Conservation (phyloP, 2,329 filamentous ascomycete species). For the Fusarium citri region DNA sequence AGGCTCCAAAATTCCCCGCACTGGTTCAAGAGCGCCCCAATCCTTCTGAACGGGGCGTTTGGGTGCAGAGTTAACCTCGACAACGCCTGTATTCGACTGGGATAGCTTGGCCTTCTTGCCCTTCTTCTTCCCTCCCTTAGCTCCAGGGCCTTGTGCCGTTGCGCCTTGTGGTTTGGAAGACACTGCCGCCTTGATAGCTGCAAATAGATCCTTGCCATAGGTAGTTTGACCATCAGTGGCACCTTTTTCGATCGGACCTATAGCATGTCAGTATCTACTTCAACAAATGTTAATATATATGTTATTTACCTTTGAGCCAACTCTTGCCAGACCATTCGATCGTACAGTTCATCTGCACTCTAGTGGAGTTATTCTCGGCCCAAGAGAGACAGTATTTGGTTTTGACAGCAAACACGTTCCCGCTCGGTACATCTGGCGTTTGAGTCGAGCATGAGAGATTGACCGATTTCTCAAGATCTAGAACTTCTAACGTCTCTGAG, state of each 20-base stretch:
- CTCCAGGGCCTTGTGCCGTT: conserved; percentile 58
- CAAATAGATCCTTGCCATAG: conserved; percentile 84
- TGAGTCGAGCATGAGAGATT: conserved; percentile 86
- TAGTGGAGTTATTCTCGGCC: conserved; percentile 87
- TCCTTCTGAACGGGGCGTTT: conserved; percentile 60
- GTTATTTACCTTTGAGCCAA: conserved; percentile 88
- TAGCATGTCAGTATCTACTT: conserved; percentile 46
- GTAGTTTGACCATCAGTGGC: conserved; percentile 88
- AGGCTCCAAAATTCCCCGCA: conserved; percentile 77
- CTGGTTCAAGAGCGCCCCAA: conserved; percentile 87
- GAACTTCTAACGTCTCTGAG: conserved; percentile 81
- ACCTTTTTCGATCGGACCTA: conserved; percentile 95
- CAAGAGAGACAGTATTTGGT: conserved; percentile 95
- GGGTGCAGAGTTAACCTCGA: conserved; percentile 53
- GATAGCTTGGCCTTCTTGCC: conserved; percentile 63
- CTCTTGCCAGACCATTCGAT: conserved; percentile 98
- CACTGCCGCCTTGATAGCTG: conserved; percentile 78
- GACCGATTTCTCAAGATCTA: conserved; percentile 89
- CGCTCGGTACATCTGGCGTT: conserved; percentile 94
- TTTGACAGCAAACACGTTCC: conserved; percentile 90
- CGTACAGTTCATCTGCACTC: conserved; percentile 86
- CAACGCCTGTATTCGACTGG: conserved; percentile 58
- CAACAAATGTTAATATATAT: background rate
- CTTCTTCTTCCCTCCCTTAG: conserved; percentile 70
- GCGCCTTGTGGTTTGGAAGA: conserved; percentile 69